These are phyloP conservation scores for Bigelowiella natans DNA, from an alignment of 78 protist genomes.

Conservation along the genomic window DNA sequence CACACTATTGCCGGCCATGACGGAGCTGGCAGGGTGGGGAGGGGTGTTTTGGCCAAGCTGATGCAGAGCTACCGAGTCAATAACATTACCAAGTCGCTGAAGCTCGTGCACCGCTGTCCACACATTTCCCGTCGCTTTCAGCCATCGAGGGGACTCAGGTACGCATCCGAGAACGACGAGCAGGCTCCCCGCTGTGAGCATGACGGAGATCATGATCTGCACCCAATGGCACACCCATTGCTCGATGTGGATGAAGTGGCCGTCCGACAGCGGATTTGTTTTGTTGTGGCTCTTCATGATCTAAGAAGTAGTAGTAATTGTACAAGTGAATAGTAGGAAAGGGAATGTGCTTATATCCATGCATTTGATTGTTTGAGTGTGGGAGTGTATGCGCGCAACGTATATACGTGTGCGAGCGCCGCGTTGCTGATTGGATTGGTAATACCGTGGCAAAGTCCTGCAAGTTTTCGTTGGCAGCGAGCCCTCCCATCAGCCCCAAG, in stretches of 20 bases:
- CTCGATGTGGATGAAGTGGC: too few species aligned
- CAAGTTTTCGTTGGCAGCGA: neutral
- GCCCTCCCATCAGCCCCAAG: neutral
- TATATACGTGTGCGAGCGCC: neutral
- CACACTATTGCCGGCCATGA: too few species aligned
- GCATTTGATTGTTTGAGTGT: neutral
- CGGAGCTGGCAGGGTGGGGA: neutral
- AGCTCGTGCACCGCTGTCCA: neutral
- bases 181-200: too few species aligned
- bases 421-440: neutral
- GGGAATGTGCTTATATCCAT: neutral
- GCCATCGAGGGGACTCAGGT: neutral
- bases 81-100: neutral
- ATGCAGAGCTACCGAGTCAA: neutral
- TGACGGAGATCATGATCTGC: too few species aligned
- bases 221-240: too few species aligned
- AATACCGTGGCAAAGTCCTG: neutral
- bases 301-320: neutral
- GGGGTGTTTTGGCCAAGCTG: neutral
- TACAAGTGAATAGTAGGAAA: neutral
- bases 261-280: too few species aligned
- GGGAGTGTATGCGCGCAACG: neutral
- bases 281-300: too few species aligned
- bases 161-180: neutral
- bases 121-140: neutral